Percentiles rank a stretch among this genome's conserved stretches.
phyloP scores from a whole-genome alignment of 805 yeast genomes.

The Wickerhamomyces xylosicus region DNA sequence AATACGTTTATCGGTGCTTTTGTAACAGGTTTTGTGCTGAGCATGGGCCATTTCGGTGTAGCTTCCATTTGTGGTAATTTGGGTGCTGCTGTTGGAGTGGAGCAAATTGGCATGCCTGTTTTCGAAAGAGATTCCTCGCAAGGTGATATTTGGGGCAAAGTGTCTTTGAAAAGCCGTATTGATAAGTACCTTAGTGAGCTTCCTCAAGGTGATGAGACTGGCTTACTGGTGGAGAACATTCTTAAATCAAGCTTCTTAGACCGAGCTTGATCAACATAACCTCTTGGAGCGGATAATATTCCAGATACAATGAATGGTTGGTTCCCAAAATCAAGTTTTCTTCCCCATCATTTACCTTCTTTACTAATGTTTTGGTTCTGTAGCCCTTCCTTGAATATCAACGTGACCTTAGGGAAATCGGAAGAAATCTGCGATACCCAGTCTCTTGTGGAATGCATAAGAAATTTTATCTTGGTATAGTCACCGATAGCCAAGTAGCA shows the following conservation, averaged over 20 bases:
- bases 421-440: neutral
- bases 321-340: no score
- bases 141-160: conserved; percentile 51
- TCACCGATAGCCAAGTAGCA: neutral
- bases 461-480: neutral
- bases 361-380: no score
- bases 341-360: no score
- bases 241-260: no score
- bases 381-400: neutral
- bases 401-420: neutral
- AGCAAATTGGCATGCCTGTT: conserved; percentile 65
- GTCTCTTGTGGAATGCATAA: neutral
- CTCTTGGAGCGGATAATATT: no score
- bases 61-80: conserved; percentile 63
- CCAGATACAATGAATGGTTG: no score
- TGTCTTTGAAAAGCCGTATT: conserved; percentile 33
- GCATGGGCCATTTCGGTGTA: conserved; percentile 34
- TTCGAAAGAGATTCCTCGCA: conserved; percentile 14
- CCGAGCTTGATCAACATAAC: no score
- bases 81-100: conserved; percentile 76
- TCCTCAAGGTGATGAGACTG: no score
- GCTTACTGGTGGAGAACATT: no score
- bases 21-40: conserved; percentile 45
- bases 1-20: conserved; percentile 83
- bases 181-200: conserved; percentile 22